Conservation (phyloP, 2,329 filamentous ascomycete genomes). For the Cladosporium sp. region DNA sequence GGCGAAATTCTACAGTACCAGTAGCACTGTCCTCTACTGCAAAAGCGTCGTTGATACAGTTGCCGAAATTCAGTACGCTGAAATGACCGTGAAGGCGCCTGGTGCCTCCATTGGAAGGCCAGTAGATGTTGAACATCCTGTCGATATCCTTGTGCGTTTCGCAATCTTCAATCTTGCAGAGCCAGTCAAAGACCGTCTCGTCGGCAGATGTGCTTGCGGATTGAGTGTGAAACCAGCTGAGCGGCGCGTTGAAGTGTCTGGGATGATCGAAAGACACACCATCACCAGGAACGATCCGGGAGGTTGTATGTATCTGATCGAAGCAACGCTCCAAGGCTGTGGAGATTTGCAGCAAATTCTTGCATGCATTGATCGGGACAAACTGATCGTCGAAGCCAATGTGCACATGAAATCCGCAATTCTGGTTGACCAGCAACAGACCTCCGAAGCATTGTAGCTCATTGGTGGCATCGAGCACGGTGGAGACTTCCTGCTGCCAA, state of each 20-base stretch:
- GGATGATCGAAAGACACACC: not conserved
- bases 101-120: not conserved
- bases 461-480: slow-evolving; percentile 10
- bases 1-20: slow-evolving; percentile 29
- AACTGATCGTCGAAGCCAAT: slow-evolving; percentile 10
- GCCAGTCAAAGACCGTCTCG: slow-evolving; percentile 14
- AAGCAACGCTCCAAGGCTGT: slow-evolving; percentile 17
- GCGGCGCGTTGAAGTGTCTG: not conserved
- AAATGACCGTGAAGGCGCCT: not conserved
- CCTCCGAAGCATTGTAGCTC: slow-evolving; percentile 12
- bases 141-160: slow-evolving; percentile 3
- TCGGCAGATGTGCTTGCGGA: not conserved
- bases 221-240: slow-evolving; percentile 10
- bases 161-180: slow-evolving; percentile 13
- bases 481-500: slow-evolving; percentile 12
- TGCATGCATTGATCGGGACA: slow-evolving; percentile 14
- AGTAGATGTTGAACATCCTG: slow-evolving; percentile 1
- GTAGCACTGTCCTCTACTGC: not conserved
- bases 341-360: slow-evolving; percentile 16
- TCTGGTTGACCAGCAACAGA: slow-evolving; percentile 15
- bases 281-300: slow-evolving; percentile 6
- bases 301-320: slow-evolving; percentile 16
- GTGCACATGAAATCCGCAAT: slow-evolving; percentile 20
- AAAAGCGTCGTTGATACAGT: not conserved
- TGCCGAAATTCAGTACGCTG: not conserved